Conservation (phyloP, 257 asterid species). For the Jacaranda mimosifolia region DNA sequence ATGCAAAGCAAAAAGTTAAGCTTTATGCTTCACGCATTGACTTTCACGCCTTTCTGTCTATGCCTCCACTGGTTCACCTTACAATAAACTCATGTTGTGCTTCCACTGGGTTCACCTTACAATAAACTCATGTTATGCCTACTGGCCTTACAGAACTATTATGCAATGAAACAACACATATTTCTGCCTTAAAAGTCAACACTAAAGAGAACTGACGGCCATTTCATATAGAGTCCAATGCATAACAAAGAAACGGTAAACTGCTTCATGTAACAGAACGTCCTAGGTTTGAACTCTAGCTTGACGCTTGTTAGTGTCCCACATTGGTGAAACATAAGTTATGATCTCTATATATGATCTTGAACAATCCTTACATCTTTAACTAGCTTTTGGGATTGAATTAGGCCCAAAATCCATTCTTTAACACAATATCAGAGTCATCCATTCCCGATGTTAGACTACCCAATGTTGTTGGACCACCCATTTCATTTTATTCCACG, state of each 20-base stretch:
- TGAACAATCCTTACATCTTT: too few relatives aligned
- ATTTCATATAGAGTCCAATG: slow-evolving; percentile 14
- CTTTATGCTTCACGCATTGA: slow-evolving; percentile 2
- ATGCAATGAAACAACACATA: slow-evolving; percentile 9
- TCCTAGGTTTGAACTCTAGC: neutral
- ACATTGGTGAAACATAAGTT: too few relatives aligned
- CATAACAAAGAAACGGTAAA: neutral
- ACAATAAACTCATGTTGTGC: neutral
- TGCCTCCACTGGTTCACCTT: slow-evolving; percentile 18
- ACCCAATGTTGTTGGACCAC: too few relatives aligned
- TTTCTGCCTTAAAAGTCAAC: slow-evolving; percentile 10
- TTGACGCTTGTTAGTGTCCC: too few relatives aligned
- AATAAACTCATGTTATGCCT: neutral
- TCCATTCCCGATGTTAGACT: too few relatives aligned
- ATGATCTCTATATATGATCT: too few relatives aligned
- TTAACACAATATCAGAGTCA: too few relatives aligned
- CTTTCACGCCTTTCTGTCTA: neutral
- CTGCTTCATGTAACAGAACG: slow-evolving; percentile 16
- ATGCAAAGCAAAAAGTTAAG: neutral
- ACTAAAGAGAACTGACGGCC: slow-evolving; percentile 8
- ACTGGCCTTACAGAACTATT: neutral
- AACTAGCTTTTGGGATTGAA: too few relatives aligned
- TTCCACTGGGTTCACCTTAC: too few relatives aligned
- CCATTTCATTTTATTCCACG: too few relatives aligned
- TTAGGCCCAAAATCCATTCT: too few relatives aligned